Percentiles rank a stretch among this genome's conserved stretches.
Conservation (phyloP, 192 early-diverging fungal genomes). For the Coemansia guatemalensis region DNA sequence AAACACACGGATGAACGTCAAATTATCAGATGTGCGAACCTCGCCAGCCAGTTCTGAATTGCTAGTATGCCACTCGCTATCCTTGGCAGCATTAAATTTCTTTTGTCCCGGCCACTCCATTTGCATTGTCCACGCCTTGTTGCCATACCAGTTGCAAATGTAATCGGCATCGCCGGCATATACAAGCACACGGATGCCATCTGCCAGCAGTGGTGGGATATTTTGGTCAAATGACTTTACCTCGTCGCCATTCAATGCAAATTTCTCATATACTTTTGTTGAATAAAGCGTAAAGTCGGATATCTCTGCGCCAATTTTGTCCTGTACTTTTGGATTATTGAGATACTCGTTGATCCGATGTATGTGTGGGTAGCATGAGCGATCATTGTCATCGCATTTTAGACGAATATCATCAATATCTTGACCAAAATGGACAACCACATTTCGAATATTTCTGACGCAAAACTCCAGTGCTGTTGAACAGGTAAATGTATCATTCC, state of each 20-base stretch:
- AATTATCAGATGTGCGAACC: constrained; percentile 59
- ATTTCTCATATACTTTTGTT: no score
- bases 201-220: constrained; percentile 65
- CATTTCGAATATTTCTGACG: no score
- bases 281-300: no score
- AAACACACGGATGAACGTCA: constrained; percentile 83
- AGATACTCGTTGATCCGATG: no score
- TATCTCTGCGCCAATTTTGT: no score
- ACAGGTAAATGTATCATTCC: no score
- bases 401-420: constrained; percentile 74
- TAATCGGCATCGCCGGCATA: constrained; percentile 92
- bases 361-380: no score
- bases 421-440: no score
- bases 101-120: constrained; percentile 78
- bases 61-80: no score
- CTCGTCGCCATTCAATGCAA: constrained; percentile 57
- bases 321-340: no score
- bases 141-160: constrained; percentile 74
- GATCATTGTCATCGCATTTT: constrained; percentile 75
- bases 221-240: constrained; percentile 72
- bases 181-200: constrained; percentile 74
- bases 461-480: no score
- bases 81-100: constrained; percentile 66
- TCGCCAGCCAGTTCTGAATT: constrained; percentile 76
- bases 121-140: constrained; percentile 78